Conservation (phyloP, 306 rosid genomes). For the Casuarina equisetifolia region DNA sequence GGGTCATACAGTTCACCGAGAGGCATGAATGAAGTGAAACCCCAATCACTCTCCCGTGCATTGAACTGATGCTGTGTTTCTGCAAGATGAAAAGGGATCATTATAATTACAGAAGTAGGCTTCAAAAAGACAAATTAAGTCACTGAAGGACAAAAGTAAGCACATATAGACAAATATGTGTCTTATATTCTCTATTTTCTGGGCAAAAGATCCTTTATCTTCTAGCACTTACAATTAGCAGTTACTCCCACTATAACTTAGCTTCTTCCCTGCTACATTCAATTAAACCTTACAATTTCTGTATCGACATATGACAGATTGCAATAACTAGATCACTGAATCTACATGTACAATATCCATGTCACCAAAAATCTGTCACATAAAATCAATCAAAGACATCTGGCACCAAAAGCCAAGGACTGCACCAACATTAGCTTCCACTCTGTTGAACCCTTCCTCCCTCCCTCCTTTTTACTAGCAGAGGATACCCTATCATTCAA, state of each 20-base stretch:
- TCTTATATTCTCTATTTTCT: background rate
- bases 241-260: background rate
- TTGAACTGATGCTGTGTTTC: slow-evolving; percentile 44
- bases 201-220: background rate
- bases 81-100: slow-evolving; percentile 10
- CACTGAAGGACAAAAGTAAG: background rate
- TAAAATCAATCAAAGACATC: background rate
- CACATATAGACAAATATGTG: background rate
- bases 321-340: background rate
- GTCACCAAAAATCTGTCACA: background rate
- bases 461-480: no score
- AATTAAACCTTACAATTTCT: background rate
- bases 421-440: background rate
- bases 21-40: slow-evolving; percentile 43
- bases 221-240: background rate
- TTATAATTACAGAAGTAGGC: background rate
- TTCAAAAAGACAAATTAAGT: background rate
- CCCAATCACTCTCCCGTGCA: slow-evolving; percentile 46
- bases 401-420: background rate
- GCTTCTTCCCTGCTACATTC: background rate
- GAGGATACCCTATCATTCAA: no score
- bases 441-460: background rate
- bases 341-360: background rate
- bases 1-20: slow-evolving; percentile 42
- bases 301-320: background rate